Conservation (phyloP, 176 grass and related monocot species). For the Cenchrus purpureus region DNA sequence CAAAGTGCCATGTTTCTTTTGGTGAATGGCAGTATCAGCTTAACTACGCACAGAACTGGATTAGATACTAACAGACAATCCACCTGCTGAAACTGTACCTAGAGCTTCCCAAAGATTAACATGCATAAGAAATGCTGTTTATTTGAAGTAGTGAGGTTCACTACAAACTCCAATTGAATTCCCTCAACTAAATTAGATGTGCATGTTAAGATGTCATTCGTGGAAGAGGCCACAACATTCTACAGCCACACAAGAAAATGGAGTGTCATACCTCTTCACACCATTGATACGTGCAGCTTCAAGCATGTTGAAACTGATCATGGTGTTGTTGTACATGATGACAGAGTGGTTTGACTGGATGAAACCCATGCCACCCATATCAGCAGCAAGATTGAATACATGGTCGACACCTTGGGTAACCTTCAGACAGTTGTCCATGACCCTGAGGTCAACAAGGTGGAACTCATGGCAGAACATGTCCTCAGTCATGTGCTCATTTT, state of each 20-base stretch:
- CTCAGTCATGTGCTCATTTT: slow-evolving; percentile 91
- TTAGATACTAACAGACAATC: neutral
- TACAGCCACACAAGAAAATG: slow-evolving; percentile 7
- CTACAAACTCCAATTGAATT: neutral
- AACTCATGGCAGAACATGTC: slow-evolving; percentile 96
- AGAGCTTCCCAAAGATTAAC: neutral
- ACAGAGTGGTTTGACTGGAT: slow-evolving; percentile 89
- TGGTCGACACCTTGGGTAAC: slow-evolving; percentile 70
- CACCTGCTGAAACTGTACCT: neutral
- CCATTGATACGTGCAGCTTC: slow-evolving; percentile 78
- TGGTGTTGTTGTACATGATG: slow-evolving; percentile 95
- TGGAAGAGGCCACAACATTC: neutral
- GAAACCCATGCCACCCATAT: slow-evolving; percentile 96
- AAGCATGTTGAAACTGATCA: slow-evolving; percentile 96
- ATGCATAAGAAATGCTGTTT: neutral
- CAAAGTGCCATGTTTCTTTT: neutral
- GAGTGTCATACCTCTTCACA: slow-evolving; percentile 65
- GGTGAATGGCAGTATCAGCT: neutral
- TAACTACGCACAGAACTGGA: neutral
- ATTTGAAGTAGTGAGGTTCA: neutral
- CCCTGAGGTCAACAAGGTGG: slow-evolving; percentile 83
- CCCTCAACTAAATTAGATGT: neutral
- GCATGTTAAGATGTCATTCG: neutral
- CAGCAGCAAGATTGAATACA: slow-evolving; percentile 89
- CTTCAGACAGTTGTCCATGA: slow-evolving; percentile 90